Conservation (phyloP, 75 land plant species). For the Isoetes taiwanensis region DNA sequence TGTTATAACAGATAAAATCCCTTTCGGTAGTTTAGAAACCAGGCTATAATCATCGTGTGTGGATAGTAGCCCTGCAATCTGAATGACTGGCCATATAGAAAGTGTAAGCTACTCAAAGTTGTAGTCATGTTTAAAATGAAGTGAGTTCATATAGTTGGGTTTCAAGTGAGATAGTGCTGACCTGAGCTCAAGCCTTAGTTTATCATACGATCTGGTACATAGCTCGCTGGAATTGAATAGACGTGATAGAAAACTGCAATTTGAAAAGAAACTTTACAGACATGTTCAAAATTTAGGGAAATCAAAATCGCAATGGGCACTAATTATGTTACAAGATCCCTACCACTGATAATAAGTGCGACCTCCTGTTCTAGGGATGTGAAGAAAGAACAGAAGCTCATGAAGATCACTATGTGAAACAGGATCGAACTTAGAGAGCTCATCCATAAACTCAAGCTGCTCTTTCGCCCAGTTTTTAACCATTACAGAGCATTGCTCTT, state of each 20-base stretch:
- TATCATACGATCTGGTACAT: slow-evolving; percentile 90
- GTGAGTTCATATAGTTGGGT: too few species aligned
- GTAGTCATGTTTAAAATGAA: neutral
- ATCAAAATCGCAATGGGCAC: neutral
- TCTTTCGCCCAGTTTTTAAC: too few species aligned
- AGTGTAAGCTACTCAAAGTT: neutral
- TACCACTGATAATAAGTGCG: slow-evolving; percentile 91
- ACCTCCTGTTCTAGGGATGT: slow-evolving; percentile 92
- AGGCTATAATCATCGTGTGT: slow-evolving; percentile 93
- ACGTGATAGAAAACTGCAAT: slow-evolving; percentile 55
- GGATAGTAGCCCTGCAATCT: slow-evolving; percentile 29
- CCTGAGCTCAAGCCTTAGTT: slow-evolving; percentile 79
- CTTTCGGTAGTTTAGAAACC: slow-evolving; percentile 48
- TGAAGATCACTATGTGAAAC: too few species aligned
- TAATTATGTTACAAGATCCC: neutral
- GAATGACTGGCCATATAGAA: slow-evolving; percentile 51
- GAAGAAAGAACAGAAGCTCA: slow-evolving; percentile 77
- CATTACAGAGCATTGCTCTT: too few species aligned
- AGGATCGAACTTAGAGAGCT: too few species aligned
- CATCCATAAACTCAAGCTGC: too few species aligned
- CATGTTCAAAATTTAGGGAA: neutral
- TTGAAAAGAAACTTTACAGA: neutral
- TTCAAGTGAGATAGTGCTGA: slow-evolving; percentile 3
- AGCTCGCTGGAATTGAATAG: slow-evolving; percentile 35
- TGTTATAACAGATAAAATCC: slow-evolving; percentile 71